Evolutionary conservation across 306 rosid species (phyloP).

Genomic region (Geum urbanum): DNA sequence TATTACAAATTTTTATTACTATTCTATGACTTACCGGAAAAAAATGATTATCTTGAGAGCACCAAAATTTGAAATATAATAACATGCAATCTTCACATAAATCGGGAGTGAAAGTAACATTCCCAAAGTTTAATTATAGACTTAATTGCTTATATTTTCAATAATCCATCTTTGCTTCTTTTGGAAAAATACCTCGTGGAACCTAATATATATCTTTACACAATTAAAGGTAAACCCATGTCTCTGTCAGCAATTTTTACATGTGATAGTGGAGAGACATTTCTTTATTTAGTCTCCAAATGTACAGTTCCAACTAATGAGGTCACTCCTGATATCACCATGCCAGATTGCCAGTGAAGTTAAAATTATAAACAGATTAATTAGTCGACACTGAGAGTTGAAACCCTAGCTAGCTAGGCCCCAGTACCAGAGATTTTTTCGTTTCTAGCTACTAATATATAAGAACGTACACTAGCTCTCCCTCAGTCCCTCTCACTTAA

Average conservation of each 20-base stretch:
- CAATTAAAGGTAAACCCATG: not conserved
- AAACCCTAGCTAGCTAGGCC: not conserved
- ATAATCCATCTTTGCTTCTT: too few relatives aligned
- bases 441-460: too few relatives aligned
- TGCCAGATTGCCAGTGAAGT: not conserved
- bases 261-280: conserved; percentile 15
- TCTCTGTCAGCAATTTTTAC: not conserved
- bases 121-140: too few relatives aligned
- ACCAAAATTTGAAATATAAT: too few relatives aligned
- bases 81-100: too few relatives aligned
- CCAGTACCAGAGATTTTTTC: conserved; percentile 13
- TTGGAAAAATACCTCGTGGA: too few relatives aligned
- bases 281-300: conserved; percentile 18
- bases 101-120: too few relatives aligned
- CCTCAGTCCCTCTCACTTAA: not conserved
- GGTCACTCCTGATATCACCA: conserved; percentile 26
- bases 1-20: too few relatives aligned
- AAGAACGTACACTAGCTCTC: not conserved
- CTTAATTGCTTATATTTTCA: too few relatives aligned
- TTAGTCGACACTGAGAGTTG: not conserved
- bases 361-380: not conserved
- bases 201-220: not conserved
- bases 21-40: too few relatives aligned
- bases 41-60: too few relatives aligned
- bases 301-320: conserved; percentile 17